These are phyloP conservation scores for Glutinoglossum americanum DNA, from an alignment of 495 filamentous ascomycete genomes.

Conservation along the genomic window DNA sequence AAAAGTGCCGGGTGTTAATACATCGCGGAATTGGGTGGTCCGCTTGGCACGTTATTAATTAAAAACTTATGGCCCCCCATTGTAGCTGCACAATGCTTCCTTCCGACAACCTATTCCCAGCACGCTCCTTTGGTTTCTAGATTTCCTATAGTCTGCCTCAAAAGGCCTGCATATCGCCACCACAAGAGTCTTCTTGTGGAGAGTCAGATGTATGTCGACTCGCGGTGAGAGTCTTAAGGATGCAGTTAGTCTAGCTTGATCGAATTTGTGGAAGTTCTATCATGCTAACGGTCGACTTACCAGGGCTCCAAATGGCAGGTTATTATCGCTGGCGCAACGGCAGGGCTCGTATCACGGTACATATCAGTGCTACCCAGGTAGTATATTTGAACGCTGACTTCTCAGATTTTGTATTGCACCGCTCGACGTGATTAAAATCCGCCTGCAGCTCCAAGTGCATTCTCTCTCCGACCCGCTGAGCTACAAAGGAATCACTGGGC, in stretches of 20 bases:
- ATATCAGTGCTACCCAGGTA: not conserved
- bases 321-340: slow-evolving; percentile 61
- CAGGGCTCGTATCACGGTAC: slow-evolving; percentile 73
- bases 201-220: slow-evolving; percentile 45
- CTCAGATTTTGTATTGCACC: slow-evolving; percentile 71
- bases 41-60: no score
- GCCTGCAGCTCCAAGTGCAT: slow-evolving; percentile 76
- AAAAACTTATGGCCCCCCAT: no score
- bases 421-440: slow-evolving; percentile 89
- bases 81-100: no score
- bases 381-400: not conserved
- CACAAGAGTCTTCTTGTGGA: not conserved
- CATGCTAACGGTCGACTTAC: not conserved
- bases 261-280: not conserved
- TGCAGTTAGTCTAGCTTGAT: slow-evolving; percentile 35
- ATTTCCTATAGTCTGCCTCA: no score
- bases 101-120: no score
- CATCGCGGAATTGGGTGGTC: no score
- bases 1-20: no score
- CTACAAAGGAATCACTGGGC: slow-evolving; percentile 29
- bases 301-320: slow-evolving; percentile 70
- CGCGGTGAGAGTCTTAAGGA: slow-evolving; percentile 61
- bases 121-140: no score
- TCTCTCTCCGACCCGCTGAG: slow-evolving; percentile 48
- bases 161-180: not conserved